Percentiles rank a stretch among this genome's conserved stretches.
Conservation (phyloP, 306 rosid genomes). For the Heteromeles arbutifolia region DNA sequence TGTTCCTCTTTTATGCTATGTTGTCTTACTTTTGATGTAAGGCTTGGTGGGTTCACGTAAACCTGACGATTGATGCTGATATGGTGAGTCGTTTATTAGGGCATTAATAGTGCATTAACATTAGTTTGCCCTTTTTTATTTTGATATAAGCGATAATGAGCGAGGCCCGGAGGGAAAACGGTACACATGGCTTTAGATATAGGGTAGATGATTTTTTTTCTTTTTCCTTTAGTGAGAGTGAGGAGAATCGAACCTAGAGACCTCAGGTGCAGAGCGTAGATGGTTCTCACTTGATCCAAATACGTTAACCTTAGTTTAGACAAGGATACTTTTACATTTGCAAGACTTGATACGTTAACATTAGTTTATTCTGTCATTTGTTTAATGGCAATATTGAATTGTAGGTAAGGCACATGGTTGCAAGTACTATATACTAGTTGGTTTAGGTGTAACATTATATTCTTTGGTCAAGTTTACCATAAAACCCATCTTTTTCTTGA, state of each 20-base stretch:
- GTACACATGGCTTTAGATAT: too few relatives aligned
- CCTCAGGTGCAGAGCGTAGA: too few relatives aligned
- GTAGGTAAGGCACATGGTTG: conserved; percentile 47
- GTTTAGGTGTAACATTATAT: conserved; percentile 59
- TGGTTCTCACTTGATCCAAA: too few relatives aligned
- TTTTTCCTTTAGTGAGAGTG: too few relatives aligned
- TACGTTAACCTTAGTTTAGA: too few relatives aligned
- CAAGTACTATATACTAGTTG: conserved; percentile 16
- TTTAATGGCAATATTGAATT: conserved; percentile 15
- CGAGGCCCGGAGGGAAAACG: not conserved
- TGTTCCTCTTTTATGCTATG: conserved; percentile 22
- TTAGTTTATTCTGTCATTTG: too few relatives aligned
- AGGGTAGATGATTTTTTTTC: too few relatives aligned
- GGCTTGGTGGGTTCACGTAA: conserved; percentile 32
- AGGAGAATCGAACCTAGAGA: too few relatives aligned
- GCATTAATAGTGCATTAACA: conserved; percentile 4
- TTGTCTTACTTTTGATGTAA: conserved; percentile 50
- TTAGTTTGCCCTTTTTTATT: conserved; percentile 14
- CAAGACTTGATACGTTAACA: too few relatives aligned
- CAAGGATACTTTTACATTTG: too few relatives aligned
- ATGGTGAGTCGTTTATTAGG: not conserved
- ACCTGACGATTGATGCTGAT: conserved; percentile 8
- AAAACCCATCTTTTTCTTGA: not conserved
- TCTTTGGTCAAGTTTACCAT: conserved; percentile 36
- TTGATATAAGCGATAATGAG: too few relatives aligned